Base-by-base conservation (phyloP, 1,139 yeast genomes). In the Diutina sp. region DNA sequence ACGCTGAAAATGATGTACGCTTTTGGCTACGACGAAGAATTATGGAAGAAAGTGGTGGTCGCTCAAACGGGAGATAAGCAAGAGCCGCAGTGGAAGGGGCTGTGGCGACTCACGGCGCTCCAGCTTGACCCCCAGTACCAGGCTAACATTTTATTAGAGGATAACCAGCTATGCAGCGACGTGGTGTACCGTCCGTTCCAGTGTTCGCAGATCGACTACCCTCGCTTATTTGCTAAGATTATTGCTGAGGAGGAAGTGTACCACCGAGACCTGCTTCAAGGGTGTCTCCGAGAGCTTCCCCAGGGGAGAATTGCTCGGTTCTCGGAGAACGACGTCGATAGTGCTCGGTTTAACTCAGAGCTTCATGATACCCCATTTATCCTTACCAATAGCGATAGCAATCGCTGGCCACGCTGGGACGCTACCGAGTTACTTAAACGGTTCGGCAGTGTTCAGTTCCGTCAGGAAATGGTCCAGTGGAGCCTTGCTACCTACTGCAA, bases 391-490 rank as follows among this genome's bases (percentile, higher is more conserved):
- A 56, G 62, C 18, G 60, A 68, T 59, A 38, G 63, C 48, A 32
- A 57, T 0, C 70, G 89, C 58, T 85, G 90, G 90, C 90, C 96
- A 1, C 60, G 67, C 2, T 88, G 96, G 95, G 72, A 77, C 6
- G 67, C 86, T 35, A 71, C 73, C 0, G 66, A 70, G 14, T 71
- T 90, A 18, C 70, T 77, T 5, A 61, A 69, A 3, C 68, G 84
- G 57, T 89, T 84, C 62, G 83, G 90, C 0, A 68, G 78, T 44
- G 84, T 79, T 1, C 73, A 71, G 54, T 90, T 90, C 67, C 79
- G 93, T 58, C 96, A 90, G 66, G 97, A 90, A 68, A 83, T 89
- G 44, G 93, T 89, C 56, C 81, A 83, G 60, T 90, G 97, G 97
- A 77, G 84, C 12, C 72, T 90, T 28, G 62, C 72, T 0, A 72